A percentile compares a stretch with the other conserved stretches of the same genome.
Conservation (phyloP, 805 yeast species). For the Kluyveromyces nonfermentans region DNA sequence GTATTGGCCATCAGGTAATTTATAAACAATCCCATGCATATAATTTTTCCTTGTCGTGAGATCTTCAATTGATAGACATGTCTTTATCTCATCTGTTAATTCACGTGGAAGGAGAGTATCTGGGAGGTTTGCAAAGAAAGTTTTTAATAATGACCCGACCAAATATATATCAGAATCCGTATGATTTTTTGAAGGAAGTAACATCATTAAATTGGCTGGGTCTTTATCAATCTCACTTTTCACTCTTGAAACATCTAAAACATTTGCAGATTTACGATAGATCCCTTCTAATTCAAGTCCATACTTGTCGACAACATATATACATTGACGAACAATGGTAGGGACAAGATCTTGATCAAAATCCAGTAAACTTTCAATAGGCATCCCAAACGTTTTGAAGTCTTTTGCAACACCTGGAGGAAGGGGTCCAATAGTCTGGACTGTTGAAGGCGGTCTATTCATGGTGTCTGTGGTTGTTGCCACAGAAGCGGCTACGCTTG, state of each 20-base stretch:
- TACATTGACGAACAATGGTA: conserved; percentile 77
- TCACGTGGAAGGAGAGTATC: conserved; percentile 35
- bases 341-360: conserved; percentile 91
- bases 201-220: conserved; percentile 52
- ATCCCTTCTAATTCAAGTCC: conserved; percentile 86
- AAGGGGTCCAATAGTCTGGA: conserved; percentile 23
- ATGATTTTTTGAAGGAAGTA: conserved; percentile 46
- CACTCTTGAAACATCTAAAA: conserved; percentile 61
- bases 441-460: conserved; percentile 27
- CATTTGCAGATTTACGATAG: conserved; percentile 78
- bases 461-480: conserved; percentile 15
- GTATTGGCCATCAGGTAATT: conserved; percentile 89
- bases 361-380: conserved; percentile 67
- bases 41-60: conserved; percentile 54
- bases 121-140: conserved; percentile 76
- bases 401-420: conserved; percentile 32
- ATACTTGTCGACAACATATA: conserved; percentile 72
- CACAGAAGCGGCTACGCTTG: conserved; percentile 22
- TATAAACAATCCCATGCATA: conserved; percentile 79
- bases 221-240: conserved; percentile 64
- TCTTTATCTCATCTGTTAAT: conserved; percentile 24
- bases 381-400: conserved; percentile 66
- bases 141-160: conserved; percentile 80
- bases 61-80: conserved; percentile 63
- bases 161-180: conserved; percentile 76